phyloP scores from a whole-genome alignment of 805 yeast genomes.

The Saturnispora silvae region DNA sequence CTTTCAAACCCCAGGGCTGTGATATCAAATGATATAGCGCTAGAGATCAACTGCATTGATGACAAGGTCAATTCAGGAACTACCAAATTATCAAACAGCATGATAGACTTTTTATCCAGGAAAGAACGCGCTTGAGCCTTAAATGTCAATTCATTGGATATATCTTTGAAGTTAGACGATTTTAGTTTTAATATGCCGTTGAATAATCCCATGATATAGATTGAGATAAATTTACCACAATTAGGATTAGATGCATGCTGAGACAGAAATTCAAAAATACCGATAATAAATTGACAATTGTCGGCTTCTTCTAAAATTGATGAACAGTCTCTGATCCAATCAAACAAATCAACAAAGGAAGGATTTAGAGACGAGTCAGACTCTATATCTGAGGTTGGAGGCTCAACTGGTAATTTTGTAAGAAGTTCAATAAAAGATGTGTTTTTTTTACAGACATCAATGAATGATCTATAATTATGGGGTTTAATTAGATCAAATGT shows the following conservation, averaged over 20 bases:
- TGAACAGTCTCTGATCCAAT: conserved; percentile 43
- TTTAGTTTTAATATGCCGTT: conserved; percentile 14
- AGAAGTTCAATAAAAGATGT: conserved; percentile 36
- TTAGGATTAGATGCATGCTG: conserved; percentile 20
- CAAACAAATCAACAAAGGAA: conserved; percentile 33
- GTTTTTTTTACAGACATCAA: conserved; percentile 51
- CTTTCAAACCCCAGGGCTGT: conserved; percentile 16
- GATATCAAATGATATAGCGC: conserved; percentile 20
- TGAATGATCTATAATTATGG: conserved; percentile 39
- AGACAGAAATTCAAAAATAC: conserved; percentile 38
- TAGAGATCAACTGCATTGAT: conserved; percentile 15
- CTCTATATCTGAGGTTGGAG: conserved; percentile 2
- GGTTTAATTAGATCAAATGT: conserved; percentile 53
- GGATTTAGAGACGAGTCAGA: conserved; percentile 13
- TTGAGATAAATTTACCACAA: conserved; percentile 19
- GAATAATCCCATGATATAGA: conserved; percentile 20
- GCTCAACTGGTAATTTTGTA: conserved; percentile 11
- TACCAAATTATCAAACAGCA: conserved; percentile 19
- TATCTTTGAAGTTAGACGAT: conserved; percentile 9
- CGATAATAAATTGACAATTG: conserved; percentile 41
- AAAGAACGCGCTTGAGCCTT: conserved; percentile 39
- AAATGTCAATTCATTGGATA: conserved; percentile 29
- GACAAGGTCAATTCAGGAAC: conserved; percentile 9
- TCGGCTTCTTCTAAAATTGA: conserved; percentile 36
- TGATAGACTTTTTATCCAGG: conserved; percentile 33